These are phyloP conservation scores for Hemisphaericaspora xylofermentans DNA, from an alignment of 1,139 yeast genomes.

Conservation along the genomic window DNA sequence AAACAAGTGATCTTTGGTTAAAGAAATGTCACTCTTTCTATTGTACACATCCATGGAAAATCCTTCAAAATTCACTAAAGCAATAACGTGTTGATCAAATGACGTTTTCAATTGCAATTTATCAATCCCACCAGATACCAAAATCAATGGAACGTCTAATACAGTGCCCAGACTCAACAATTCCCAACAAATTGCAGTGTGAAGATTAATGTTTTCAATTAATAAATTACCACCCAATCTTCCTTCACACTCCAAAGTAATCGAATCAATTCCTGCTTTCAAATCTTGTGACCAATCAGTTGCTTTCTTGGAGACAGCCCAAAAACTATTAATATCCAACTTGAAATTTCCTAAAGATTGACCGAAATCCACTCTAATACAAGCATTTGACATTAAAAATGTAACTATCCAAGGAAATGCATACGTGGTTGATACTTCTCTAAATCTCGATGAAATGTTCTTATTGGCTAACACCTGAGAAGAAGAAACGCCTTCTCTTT, in stretches of 20 bases:
- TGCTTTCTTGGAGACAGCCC: constrained; percentile 70
- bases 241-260: constrained; percentile 64
- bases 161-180: constrained; percentile 34
- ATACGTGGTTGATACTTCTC: constrained; percentile 60
- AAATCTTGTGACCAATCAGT: constrained; percentile 73
- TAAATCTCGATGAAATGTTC: constrained; percentile 52
- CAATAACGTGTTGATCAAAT: constrained; percentile 82
- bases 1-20: constrained; percentile 59
- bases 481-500: constrained; percentile 4
- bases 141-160: constrained; percentile 65
- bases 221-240: constrained; percentile 72
- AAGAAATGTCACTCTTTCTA: constrained; percentile 51
- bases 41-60: constrained; percentile 64
- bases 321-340: constrained; percentile 54
- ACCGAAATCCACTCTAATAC: constrained; percentile 72
- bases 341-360: constrained; percentile 72
- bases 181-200: constrained; percentile 74
- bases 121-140: constrained; percentile 58
- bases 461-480: constrained; percentile 31
- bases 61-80: constrained; percentile 54
- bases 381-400: constrained; percentile 51
- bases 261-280: constrained; percentile 55
- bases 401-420: constrained; percentile 79
- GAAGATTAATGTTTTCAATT: constrained; percentile 50
- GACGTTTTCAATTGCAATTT: constrained; percentile 60